Conservation (phyloP, 2,329 filamentous ascomycete genomes). For the Epichloe sp. region DNA sequence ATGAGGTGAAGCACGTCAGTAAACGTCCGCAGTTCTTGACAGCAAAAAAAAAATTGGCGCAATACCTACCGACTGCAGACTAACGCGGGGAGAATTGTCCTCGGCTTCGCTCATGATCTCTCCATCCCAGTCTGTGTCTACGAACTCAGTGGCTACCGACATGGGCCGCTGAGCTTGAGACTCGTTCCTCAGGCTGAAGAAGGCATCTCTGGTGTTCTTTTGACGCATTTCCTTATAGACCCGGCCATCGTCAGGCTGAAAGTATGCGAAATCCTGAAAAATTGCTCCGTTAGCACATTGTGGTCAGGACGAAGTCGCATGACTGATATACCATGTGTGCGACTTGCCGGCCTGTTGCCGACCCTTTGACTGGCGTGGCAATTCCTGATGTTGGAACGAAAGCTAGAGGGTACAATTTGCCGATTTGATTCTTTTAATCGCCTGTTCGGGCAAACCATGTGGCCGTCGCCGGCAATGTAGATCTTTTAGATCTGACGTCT, state of each 20-base stretch:
- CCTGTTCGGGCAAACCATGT: neutral
- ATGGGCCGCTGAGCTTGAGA: constrained; percentile 40
- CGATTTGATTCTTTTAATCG: neutral
- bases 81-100: constrained; percentile 53
- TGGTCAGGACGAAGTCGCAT: neutral
- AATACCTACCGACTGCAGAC: constrained; percentile 56
- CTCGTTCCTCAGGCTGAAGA: constrained; percentile 45
- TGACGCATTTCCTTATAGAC: constrained; percentile 39
- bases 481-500: constrained; percentile 8
- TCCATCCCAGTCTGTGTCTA: constrained; percentile 64
- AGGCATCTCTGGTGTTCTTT: constrained; percentile 39
- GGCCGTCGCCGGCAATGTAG: constrained; percentile 26
- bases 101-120: constrained; percentile 40
- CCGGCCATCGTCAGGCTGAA: constrained; percentile 22
- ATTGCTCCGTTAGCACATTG: neutral
- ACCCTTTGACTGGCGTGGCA: neutral
- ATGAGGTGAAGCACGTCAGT: constrained; percentile 5
- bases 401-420: too few relatives aligned
- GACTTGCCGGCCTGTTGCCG: neutral
- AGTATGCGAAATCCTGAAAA: constrained; percentile 22
- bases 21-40: neutral
- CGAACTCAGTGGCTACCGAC: constrained; percentile 64
- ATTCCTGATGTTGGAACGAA: neutral
- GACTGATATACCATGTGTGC: constrained; percentile 2
- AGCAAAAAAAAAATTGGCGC: neutral